Conservation (phyloP, 179 eudicot genomes). For the Pouteria campechiana region DNA sequence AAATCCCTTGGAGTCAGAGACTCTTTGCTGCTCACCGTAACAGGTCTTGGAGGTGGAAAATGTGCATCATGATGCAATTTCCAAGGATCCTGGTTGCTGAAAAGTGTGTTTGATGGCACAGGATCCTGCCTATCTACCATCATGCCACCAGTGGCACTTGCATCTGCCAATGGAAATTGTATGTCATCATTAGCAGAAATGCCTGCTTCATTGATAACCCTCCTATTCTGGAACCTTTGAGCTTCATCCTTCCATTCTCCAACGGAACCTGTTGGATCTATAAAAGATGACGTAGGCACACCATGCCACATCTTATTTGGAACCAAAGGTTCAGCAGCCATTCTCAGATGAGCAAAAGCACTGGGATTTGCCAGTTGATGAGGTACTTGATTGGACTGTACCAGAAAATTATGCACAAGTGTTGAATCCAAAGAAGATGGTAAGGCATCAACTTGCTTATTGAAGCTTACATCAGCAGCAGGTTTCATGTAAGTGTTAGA, state of each 20-base stretch:
- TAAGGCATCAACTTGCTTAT: slow-evolving; percentile 12
- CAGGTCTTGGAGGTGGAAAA: slow-evolving; percentile 74
- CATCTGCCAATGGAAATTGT: slow-evolving; percentile 10
- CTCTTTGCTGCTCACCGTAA: slow-evolving; percentile 40
- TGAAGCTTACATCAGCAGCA: slow-evolving; percentile 16
- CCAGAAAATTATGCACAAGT: slow-evolving; percentile 13
- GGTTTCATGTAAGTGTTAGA: too few relatives aligned
- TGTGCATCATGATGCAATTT: slow-evolving; percentile 51
- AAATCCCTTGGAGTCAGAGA: slow-evolving; percentile 22
- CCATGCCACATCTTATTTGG: slow-evolving; percentile 12
- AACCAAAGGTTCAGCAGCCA: slow-evolving; percentile 12
- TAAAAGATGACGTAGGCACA: slow-evolving; percentile 16
- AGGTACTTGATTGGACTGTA: slow-evolving; percentile 17
- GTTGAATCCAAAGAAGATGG: slow-evolving; percentile 17
- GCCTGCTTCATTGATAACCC: slow-evolving; percentile 16
- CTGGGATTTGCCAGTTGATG: slow-evolving; percentile 14
- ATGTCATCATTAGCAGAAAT: slow-evolving; percentile 10
- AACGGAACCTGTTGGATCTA: slow-evolving; percentile 17
- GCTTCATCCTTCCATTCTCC: slow-evolving; percentile 31
- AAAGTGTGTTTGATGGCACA: slow-evolving; percentile 60
- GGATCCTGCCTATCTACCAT: slow-evolving; percentile 31
- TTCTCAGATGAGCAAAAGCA: slow-evolving; percentile 9
- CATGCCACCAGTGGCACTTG: slow-evolving; percentile 32
- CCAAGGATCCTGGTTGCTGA: slow-evolving; percentile 83
- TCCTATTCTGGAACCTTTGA: slow-evolving; percentile 17